Base-by-base conservation (phyloP, 805 yeast genomes). In the Barnettozyma vustinii region DNA sequence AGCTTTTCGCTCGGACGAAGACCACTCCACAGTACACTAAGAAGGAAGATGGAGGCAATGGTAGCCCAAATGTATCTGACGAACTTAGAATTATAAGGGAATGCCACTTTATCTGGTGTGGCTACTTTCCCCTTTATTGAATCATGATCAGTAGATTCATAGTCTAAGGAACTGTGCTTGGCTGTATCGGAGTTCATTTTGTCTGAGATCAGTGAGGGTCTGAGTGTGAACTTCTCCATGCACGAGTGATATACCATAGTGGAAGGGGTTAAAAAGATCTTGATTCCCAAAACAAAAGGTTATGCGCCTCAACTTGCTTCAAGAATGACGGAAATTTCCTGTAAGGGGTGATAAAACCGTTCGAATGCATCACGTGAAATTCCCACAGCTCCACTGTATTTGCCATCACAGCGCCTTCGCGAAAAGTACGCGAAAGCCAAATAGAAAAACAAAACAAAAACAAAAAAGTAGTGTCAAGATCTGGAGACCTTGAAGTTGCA, bases 171-270 rank as follows among this genome's bases (percentile, higher is more conserved):
- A n/a, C 33, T 30, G 6, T 30, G 16, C 12, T 30, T 30, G 33
- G 30, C 25, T 19, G 23, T 12, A 8, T 23, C 13, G 3, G 15
- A 33, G 3, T 18, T 40, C 27, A 40, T 21, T 41, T 37, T 39
- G 18, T 37, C 32, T 16, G 37, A 3, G 18, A 16, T 18, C 12
- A 2, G 3, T n/a, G 26, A 9, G 27, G 5, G 8, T 15, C 16
- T 32, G 6, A 47, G 15, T 3, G 41, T 27, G 35, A 43, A 47
- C 42, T 47, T 47, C 37, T 47, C 50, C 21, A 47, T 26, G 37
- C 50, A 47, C 16, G 43, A 39, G 37, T 42, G 39, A 19, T 10
- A 16, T 10, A 12, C 20, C 44, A 20, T 37, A 20, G 39, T 30
- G 33, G 33, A 13, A 15, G 12, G 7, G 12, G 5, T 13, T 15